Evolutionary conservation across 345 rosid species (phyloP), one percentile per base, ranked within the genome.

Genomic region (Turritis glabra): DNA sequence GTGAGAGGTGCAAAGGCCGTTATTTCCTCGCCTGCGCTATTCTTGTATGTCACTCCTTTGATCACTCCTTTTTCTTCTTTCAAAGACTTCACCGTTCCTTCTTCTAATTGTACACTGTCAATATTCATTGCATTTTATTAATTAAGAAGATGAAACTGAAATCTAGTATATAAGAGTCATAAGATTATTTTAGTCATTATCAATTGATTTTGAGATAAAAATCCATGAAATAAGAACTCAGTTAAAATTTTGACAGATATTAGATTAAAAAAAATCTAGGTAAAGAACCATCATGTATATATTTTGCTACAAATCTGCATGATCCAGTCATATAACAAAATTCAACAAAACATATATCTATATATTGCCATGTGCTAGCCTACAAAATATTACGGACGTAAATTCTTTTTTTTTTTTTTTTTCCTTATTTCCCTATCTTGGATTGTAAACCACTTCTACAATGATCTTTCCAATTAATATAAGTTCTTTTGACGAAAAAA

Each of bases 41-140:
- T 86, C 70, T 85, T 88, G 79, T 90, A 90, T 51, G 76, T 80
- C 56, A 90, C 91, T 51, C 93, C 96, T 77, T 82, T 90, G 4
- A 90, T 64, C 29, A 81, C 75, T 59, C 93, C 88, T 1, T 82
- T 75, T 68, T 79, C 88, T 75, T 90, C 93, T 23, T 82, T 67
- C 47, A 88, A 82, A 48, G 91, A 82, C 56, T 81, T 81, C 32
- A 86, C 93, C 0, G 88, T 82, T 66, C 96, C 96, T 84, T 90
- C 86, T 59, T 69, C 74, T 14, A 69, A 0, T 2, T 51, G 61
- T 12, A 69, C 79, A 69, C 79, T 76, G 61, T 51, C 69, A 68
- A 8, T 17, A 9, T 61, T 71, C 41, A 50, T 47, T 35, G 18
- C 58, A 71, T 60, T 47, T 12, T 19, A 22, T 27, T 6, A 18